These are phyloP conservation scores for Eucalyptus polybractea DNA, from an alignment of 345 rosid genomes.

Conservation along the genomic window DNA sequence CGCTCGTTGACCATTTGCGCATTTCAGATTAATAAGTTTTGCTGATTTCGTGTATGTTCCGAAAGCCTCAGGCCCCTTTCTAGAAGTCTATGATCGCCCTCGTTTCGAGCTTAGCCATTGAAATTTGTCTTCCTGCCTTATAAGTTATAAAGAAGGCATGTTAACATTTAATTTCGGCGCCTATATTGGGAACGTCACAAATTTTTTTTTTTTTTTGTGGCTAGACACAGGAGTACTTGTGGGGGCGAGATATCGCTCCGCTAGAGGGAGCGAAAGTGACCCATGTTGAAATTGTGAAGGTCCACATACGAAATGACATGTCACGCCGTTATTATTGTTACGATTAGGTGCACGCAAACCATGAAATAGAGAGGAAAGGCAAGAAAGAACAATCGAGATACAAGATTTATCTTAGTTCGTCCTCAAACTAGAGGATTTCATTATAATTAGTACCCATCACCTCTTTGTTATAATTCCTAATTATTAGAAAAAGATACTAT, in stretches of 20 bases:
- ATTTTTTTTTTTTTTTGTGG: background rate
- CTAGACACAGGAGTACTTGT: background rate
- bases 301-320: background rate
- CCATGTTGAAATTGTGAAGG: background rate
- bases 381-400: no score
- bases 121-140: background rate
- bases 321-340: background rate
- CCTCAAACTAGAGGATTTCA: no score
- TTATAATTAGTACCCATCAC: no score
- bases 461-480: no score
- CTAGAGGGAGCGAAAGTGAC: background rate
- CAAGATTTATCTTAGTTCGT: no score
- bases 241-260: background rate
- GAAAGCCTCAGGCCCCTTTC: background rate
- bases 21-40: accelerated
- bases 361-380: no score
- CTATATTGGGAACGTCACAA: background rate
- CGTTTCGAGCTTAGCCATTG: background rate
- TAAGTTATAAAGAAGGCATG: background rate
- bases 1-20: background rate
- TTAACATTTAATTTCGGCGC: background rate
- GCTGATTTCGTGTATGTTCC: background rate
- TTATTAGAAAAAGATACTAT: no score
- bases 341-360: accelerated
- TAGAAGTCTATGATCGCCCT: background rate